Conservation (phyloP, 2,329 filamentous ascomycete species). For the Coccinonectria pachysandricola region DNA sequence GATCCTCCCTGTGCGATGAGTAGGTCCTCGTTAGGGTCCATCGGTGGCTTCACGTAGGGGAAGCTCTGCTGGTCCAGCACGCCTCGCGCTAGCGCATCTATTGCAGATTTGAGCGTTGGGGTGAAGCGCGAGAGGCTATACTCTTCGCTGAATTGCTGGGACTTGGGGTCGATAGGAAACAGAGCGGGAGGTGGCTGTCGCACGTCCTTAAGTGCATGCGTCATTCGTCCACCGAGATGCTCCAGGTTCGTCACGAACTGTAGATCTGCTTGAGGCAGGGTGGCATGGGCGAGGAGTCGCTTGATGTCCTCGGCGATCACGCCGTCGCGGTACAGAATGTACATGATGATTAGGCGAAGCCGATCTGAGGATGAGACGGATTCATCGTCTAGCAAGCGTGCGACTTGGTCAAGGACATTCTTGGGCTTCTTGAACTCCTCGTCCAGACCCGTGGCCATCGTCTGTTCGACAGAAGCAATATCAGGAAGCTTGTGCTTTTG, state of each 20-base stretch:
- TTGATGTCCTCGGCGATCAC: constrained; percentile 74
- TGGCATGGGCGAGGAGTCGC: constrained; percentile 73
- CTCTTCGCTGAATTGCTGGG: constrained; percentile 54
- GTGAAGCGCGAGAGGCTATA: constrained; percentile 82
- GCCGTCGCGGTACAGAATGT: constrained; percentile 77
- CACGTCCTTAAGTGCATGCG: constrained; percentile 63
- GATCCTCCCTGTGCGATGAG: constrained; percentile 55
- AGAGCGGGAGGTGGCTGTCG: constrained; percentile 55
- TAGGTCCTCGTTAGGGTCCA: constrained; percentile 51
- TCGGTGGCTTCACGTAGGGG: constrained; percentile 62
- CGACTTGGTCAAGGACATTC: constrained; percentile 74
- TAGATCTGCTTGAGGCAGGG: constrained; percentile 63
- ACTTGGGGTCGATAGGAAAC: constrained; percentile 57
- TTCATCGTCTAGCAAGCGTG: constrained; percentile 80
- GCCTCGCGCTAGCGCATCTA: constrained; percentile 63
- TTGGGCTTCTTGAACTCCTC: constrained; percentile 89
- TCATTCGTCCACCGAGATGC: constrained; percentile 65
- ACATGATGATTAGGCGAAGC: constrained; percentile 75
- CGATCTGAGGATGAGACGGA: constrained; percentile 62
- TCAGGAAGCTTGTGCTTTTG: constrained; percentile 76
- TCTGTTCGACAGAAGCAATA: constrained; percentile 81
- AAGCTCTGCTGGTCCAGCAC: constrained; percentile 56
- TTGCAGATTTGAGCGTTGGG: constrained; percentile 68
- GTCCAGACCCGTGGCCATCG: constrained; percentile 80
- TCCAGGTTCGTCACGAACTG: constrained; percentile 69